phyloP scores from a whole-genome alignment of 177 flowering plant genomes.

The Tripterygium wilfordii region DNA sequence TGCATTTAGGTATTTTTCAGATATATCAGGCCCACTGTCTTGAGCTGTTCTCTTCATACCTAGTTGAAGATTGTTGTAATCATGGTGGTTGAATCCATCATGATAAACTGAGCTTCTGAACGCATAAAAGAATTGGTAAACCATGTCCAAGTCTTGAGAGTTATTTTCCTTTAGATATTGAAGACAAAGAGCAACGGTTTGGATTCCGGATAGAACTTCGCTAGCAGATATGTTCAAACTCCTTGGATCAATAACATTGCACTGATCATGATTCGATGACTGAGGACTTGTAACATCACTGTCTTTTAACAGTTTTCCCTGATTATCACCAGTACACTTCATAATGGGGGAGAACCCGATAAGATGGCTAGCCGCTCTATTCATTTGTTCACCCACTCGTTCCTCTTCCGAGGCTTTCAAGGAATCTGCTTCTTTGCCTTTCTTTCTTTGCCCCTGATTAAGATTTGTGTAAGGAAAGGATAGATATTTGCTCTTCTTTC shows the following conservation, averaged over 20 bases:
- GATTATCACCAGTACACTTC: no score
- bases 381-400: slow-evolving; percentile 9
- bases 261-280: slow-evolving; percentile 1
- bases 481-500: slow-evolving; percentile 52
- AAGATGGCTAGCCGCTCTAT: slow-evolving; percentile 12
- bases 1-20: slow-evolving; percentile 6
- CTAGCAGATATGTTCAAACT: slow-evolving; percentile 8
- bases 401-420: slow-evolving; percentile 7
- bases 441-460: slow-evolving; percentile 2
- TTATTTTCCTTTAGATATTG: slow-evolving; percentile 3
- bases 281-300: slow-evolving; percentile 6
- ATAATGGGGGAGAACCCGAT: slow-evolving; percentile 10
- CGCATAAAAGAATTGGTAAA: slow-evolving; percentile 15
- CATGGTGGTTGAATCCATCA: slow-evolving; percentile 22
- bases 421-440: slow-evolving; percentile 13
- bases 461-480: slow-evolving; percentile 38
- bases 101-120: slow-evolving; percentile 26
- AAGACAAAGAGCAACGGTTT: slow-evolving; percentile 22
- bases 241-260: slow-evolving; percentile 9
- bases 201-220: slow-evolving; percentile 23
- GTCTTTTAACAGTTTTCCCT: slow-evolving; percentile 1
- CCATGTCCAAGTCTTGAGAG: slow-evolving; percentile 13
- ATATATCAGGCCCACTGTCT: slow-evolving; percentile 6
- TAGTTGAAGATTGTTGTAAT: slow-evolving; percentile 7
- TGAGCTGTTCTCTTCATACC: slow-evolving; percentile 26